These are phyloP conservation scores for Teratosphaeria viscida DNA, from an alignment of 2,329 filamentous ascomycete species.

Conservation along the genomic window DNA sequence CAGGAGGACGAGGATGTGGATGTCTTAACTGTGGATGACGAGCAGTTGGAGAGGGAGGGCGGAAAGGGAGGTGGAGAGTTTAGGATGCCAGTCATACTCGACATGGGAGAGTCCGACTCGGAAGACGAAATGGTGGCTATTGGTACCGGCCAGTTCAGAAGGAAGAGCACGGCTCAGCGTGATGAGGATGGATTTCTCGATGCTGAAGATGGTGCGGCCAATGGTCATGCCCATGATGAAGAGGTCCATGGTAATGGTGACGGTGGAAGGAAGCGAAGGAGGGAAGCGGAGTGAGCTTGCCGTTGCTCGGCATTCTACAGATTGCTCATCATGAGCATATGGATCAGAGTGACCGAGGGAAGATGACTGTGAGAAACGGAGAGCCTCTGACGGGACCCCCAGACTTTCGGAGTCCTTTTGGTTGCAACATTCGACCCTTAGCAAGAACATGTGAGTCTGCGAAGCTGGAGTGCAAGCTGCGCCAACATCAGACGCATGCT, in stretches of 20 bases:
- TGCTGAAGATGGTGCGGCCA: slow-evolving; percentile 9
- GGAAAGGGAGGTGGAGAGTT: slow-evolving; percentile 45
- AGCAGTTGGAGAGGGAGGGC: slow-evolving; percentile 33
- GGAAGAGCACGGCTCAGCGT: slow-evolving; percentile 52
- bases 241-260: neutral
- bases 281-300: neutral
- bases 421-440: no score
- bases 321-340: no score
- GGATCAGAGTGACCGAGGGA: no score
- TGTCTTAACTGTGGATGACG: slow-evolving; percentile 65
- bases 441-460: no score
- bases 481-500: no score
- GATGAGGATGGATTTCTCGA: slow-evolving; percentile 33
- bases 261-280: neutral
- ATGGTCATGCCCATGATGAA: slow-evolving; percentile 7
- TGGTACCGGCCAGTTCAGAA: slow-evolving; percentile 70
- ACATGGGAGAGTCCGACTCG: slow-evolving; percentile 86
- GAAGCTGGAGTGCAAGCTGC: no score
- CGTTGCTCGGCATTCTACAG: no score
- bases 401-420: no score
- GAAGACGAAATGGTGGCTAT: slow-evolving; percentile 72
- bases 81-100: slow-evolving; percentile 84
- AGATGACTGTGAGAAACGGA: no score
- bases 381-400: no score
- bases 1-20: slow-evolving; percentile 90